Percentiles rank a stretch among this genome's conserved stretches.
These are phyloP conservation scores for Rhizopogon vulgaris DNA, from an alignment of 768 basidiomycete genomes.

Conservation along the genomic window DNA sequence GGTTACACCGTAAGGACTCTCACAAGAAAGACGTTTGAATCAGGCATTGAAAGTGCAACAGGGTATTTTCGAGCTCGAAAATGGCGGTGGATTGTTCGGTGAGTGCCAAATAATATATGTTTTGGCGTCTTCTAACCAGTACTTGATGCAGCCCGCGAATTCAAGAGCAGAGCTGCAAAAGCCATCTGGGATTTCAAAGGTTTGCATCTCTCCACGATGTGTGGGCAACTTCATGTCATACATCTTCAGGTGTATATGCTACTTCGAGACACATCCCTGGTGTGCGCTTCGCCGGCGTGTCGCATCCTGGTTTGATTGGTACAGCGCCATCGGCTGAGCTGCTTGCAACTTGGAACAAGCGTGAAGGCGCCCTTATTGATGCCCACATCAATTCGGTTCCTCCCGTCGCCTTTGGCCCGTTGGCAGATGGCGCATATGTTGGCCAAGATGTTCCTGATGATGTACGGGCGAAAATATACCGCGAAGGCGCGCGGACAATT, in stretches of 20 bases:
- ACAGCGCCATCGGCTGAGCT: conserved; percentile 72
- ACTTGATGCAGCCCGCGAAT: conserved; percentile 45
- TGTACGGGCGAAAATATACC: conserved; percentile 45
- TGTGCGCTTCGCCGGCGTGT: conserved; percentile 72
- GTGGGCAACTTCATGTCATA: background rate
- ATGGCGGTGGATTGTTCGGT: conserved; percentile 71
- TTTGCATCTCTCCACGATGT: conserved; percentile 9
- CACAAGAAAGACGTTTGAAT: no score
- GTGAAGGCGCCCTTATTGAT: conserved; percentile 61
- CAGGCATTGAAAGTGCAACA: conserved; percentile 15
- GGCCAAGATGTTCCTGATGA: conserved; percentile 54
- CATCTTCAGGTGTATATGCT: conserved; percentile 52
- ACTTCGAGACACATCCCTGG: conserved; percentile 74
- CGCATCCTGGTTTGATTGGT: conserved; percentile 72
- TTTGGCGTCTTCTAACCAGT: background rate
- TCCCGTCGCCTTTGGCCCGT: conserved; percentile 61
- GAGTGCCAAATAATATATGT: conserved; percentile 3
- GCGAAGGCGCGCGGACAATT: conserved; percentile 68
- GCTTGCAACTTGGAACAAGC: conserved; percentile 67
- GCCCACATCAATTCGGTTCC: conserved; percentile 47
- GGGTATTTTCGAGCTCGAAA: conserved; percentile 71
- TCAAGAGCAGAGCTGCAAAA: conserved; percentile 65
- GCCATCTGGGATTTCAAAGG: conserved; percentile 80
- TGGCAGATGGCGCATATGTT: conserved; percentile 55
- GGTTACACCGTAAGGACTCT: conserved; percentile 54